phyloP scores from a whole-genome alignment of 257 asterid genomes.

The Striga asiatica region DNA sequence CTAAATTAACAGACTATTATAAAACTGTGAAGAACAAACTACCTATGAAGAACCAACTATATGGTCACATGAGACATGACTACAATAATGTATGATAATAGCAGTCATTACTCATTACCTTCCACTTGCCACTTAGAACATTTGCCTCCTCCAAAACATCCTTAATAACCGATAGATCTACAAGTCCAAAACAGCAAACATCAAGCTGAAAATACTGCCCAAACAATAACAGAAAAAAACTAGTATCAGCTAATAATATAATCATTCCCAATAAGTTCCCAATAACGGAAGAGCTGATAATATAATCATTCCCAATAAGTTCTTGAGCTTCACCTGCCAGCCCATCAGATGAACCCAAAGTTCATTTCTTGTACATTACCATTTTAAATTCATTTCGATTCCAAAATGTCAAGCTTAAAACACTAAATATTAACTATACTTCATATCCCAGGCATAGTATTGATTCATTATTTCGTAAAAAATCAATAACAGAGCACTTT shows the following conservation, averaged over 20 bases:
- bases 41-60: background rate
- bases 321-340: background rate
- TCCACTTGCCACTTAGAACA: slow-evolving; percentile 60
- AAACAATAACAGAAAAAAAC: too few relatives aligned
- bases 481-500: background rate
- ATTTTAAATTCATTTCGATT: background rate
- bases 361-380: background rate
- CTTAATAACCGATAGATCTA: slow-evolving; percentile 70
- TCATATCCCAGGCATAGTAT: too few relatives aligned
- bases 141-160: slow-evolving; percentile 58
- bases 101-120: slow-evolving; percentile 56
- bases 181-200: slow-evolving; percentile 10
- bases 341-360: background rate
- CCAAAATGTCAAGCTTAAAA: slow-evolving; percentile 7
- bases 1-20: background rate
- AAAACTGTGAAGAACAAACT: background rate
- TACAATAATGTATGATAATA: background rate
- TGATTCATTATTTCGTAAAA: too few relatives aligned
- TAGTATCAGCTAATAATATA: too few relatives aligned
- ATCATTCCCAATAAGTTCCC: too few relatives aligned
- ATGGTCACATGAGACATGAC: background rate
- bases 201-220: background rate
- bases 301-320: background rate
- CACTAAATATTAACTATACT: too few relatives aligned
- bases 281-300: too few relatives aligned